Evolutionary conservation across 257 asterid genomes (phyloP), one percentile per base, ranked within the genome.

Genomic region (Nicotiana tomentosiformis): DNA sequence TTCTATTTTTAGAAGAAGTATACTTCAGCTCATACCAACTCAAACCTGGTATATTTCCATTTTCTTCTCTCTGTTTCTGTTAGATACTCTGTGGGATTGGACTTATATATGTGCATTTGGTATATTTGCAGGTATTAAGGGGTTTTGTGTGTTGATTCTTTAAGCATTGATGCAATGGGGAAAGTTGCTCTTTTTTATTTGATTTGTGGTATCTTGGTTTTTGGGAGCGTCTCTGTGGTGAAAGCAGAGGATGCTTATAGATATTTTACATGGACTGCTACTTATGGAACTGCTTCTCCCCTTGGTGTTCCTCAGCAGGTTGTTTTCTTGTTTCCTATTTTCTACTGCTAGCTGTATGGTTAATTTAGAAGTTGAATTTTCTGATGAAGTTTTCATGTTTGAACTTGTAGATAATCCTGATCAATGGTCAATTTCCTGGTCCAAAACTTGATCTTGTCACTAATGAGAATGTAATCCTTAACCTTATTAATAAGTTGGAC

Each of bases 351-450:
- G 35, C 60, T 43, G 77, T 20, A 5, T 43, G 1, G 26, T 51
- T 46, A 18, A 65, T 81, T 26, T 10, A 10, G 17, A 81, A 61
- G 2, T n/a, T 65, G 33, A 60, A 16, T 65, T 29, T 23, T 66
- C 17, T 30, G 26, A 53, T 66, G 49, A 64, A 9, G 2, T 10
- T 81, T 80, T 11, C 29, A 64, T 81, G 86, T 78, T 81, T 84
- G 61, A n/a, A 66, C 81, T 83, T 86, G 87, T 83, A 96, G 99
- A 93, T 96, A 10, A 94, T 94, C 66, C 97, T 96, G 82, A 93
- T 96, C 81, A 94, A 96, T 82, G 99, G 96, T 43, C 96, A 94
- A 77, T 94, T 96, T 87, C 98, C 98, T 35, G 99, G 99, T 77
- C 99, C 99, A 16, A 90, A 87, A 33, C 93, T 96, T 61, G 95